Percentiles rank a stretch among this genome's conserved stretches.
phyloP scores from a whole-genome alignment of 805 yeast species.

The Metschnikowia hibisci region DNA sequence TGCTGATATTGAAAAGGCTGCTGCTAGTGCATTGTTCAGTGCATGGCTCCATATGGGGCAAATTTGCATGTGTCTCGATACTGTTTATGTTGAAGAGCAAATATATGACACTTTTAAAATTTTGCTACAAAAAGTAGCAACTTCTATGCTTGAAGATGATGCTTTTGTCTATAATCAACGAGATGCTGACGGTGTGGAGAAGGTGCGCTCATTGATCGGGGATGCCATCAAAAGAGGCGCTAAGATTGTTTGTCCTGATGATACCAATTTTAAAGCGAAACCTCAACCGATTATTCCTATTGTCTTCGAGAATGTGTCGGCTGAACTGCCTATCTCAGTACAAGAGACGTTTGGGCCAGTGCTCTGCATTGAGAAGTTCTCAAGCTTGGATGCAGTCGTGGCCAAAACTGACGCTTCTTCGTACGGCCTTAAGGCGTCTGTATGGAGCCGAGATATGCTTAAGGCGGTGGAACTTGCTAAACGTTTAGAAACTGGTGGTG shows the following conservation, averaged over 20 bases:
- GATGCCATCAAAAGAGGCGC: slow-evolving; percentile 42
- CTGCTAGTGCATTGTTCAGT: slow-evolving; percentile 25
- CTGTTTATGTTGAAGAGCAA: slow-evolving; percentile 31
- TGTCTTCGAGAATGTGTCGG: slow-evolving; percentile 29
- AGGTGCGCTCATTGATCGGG: slow-evolving; percentile 23
- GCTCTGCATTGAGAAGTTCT: slow-evolving; percentile 27
- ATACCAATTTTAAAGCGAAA: not conserved
- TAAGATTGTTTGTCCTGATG: slow-evolving; percentile 21
- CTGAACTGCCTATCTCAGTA: slow-evolving; percentile 24
- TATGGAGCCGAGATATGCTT: slow-evolving; percentile 39
- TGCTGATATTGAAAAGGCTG: slow-evolving; percentile 31
- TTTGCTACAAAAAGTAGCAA: slow-evolving; percentile 17
- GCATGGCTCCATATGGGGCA: slow-evolving; percentile 46
- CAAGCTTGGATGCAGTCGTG: slow-evolving; percentile 11
- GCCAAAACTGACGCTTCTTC: slow-evolving; percentile 10
- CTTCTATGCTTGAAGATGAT: slow-evolving; percentile 13
- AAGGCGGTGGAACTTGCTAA: slow-evolving; percentile 32
- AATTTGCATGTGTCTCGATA: slow-evolving; percentile 46
- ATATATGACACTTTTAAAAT: slow-evolving; percentile 29
- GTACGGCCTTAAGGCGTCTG: slow-evolving; percentile 40
- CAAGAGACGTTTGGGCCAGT: slow-evolving; percentile 46
- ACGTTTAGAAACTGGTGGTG: slow-evolving; percentile 37
- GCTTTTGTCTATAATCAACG: slow-evolving; percentile 29
- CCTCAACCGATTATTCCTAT: slow-evolving; percentile 22
- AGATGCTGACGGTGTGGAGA: slow-evolving; percentile 20